phyloP scores from a whole-genome alignment of 2,329 filamentous ascomycete species.

The Cordyceps militaris region DNA sequence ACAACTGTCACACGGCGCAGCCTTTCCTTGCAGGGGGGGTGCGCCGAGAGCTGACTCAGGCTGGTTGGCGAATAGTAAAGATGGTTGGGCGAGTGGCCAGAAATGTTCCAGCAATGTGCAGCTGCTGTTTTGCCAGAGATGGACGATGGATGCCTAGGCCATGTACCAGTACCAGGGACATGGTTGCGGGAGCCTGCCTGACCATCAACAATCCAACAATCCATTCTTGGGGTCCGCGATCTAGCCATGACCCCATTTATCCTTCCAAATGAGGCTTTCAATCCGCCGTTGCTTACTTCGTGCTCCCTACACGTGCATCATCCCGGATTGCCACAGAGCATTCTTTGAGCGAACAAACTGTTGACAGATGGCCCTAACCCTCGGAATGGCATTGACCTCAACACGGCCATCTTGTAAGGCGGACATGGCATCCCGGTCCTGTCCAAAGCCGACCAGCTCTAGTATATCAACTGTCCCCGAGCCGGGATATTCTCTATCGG shows the following conservation, averaged over 20 bases:
- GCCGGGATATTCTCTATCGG: not conserved
- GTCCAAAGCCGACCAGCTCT: not conserved
- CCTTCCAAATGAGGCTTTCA: not conserved
- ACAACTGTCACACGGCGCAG: conserved; percentile 1
- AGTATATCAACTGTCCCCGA: not conserved
- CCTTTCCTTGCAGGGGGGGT: not conserved
- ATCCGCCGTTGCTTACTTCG: conserved; percentile 3
- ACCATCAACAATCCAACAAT: too few relatives aligned
- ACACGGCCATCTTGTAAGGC: not conserved
- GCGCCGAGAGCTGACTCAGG: conserved; percentile 7
- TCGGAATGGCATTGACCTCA: not conserved
- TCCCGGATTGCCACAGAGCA: not conserved
- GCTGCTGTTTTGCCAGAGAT: not conserved
- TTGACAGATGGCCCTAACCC: too few relatives aligned
- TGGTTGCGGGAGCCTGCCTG: not conserved
- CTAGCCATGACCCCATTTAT: not conserved
- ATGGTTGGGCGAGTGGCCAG: not conserved
- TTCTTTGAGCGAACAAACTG: not conserved
- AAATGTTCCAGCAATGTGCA: conserved; percentile 1
- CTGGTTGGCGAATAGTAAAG: not conserved
- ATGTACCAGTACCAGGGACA: too few relatives aligned
- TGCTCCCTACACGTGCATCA: not conserved
- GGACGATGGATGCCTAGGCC: too few relatives aligned
- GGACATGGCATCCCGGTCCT: not conserved
- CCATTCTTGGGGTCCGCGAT: too few relatives aligned